A percentile compares a stretch with the other conserved stretches of the same genome.
Evolutionary conservation across 306 rosid genomes (phyloP).

Genomic region (Morella rubra): DNA sequence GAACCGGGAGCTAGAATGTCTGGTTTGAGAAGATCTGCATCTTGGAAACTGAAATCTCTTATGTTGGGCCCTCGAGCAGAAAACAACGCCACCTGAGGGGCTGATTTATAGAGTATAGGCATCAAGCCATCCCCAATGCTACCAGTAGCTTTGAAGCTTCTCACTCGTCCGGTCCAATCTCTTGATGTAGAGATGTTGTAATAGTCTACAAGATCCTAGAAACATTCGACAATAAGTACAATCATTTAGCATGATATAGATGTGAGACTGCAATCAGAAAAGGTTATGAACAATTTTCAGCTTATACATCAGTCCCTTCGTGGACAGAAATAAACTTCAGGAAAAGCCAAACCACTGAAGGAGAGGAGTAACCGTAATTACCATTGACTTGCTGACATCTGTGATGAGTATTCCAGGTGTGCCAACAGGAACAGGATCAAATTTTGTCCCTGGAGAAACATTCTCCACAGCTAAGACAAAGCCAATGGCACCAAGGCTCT

Average conservation of each 20-base stretch:
- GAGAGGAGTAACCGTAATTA: slow-evolving; percentile 32
- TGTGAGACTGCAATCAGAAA: slow-evolving; percentile 6
- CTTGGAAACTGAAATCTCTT: slow-evolving; percentile 89
- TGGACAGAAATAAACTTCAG: slow-evolving; percentile 1
- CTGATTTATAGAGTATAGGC: slow-evolving; percentile 93
- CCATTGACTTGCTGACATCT: slow-evolving; percentile 82
- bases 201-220: slow-evolving; percentile 88
- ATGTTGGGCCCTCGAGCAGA: slow-evolving; percentile 97
- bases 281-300: not conserved
- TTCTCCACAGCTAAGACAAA: slow-evolving; percentile 97
- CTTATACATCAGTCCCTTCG: not conserved
- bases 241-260: not conserved
- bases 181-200: slow-evolving; percentile 85
- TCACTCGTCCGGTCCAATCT: slow-evolving; percentile 98
- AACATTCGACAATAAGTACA: not conserved
- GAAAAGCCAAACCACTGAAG: not conserved
- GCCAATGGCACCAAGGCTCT: slow-evolving; percentile 93
- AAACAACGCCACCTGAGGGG: slow-evolving; percentile 93
- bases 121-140: slow-evolving; percentile 86
- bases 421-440: slow-evolving; percentile 93
- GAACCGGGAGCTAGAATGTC: slow-evolving; percentile 99
- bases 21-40: slow-evolving; percentile 99
- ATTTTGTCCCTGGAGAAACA: slow-evolving; percentile 85
- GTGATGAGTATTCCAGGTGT: slow-evolving; percentile 88
- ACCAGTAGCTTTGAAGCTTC: slow-evolving; percentile 76